Base-by-base conservation (phyloP, 208 protist species). In the Trypanosoma platydactyli region DNA sequence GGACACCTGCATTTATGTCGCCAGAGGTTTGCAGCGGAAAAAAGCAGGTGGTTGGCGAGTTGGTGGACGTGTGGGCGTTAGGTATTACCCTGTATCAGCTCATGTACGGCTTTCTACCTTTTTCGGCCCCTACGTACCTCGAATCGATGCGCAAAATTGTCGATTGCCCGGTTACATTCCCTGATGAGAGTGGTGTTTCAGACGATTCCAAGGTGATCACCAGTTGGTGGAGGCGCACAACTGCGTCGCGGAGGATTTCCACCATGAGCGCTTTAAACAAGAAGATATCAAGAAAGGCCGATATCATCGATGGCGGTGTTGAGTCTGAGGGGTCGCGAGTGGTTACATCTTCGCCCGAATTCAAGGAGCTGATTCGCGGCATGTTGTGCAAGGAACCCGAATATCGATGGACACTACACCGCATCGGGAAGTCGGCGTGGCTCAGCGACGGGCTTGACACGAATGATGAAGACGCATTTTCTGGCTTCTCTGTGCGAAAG, bases 1-100 rank as follows among this genome's bases (percentile, higher is more conserved):
- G 83, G 20, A 88, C 82, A 40, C 80, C 73, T 27, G 82, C 83
- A 1, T 90, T 85, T 44, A 73, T 90, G 73, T 42, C 73, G 2
- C 79, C 83, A 25, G 86, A 90, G 55, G 33, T 83, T 30, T 76
- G 54, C 35, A 64, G 59, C 35, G 70, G 69, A 6, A 80, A 79
- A 13, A 13, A 41, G 4, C 40, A 57, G 7, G 68, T 84, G 4
- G 42, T 44, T 1, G 81, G 78, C 29, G 53, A 69, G 24, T 40
- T 73, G 9, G 65, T 76, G 2, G 81, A 91, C 50, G 67, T 87
- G 16, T 91, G 81, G 84, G 83, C 84, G 16, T 38, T 91, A 7
- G 86, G 86, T 35, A 74, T 89, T 24, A 84, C 81, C n/a, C 56
- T 91, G 24, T 93, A 68, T 55, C 58, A 75, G 44, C 49, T 93